phyloP scores from a whole-genome alignment of 139 green algal species.

The Micractinium conductrix region DNA sequence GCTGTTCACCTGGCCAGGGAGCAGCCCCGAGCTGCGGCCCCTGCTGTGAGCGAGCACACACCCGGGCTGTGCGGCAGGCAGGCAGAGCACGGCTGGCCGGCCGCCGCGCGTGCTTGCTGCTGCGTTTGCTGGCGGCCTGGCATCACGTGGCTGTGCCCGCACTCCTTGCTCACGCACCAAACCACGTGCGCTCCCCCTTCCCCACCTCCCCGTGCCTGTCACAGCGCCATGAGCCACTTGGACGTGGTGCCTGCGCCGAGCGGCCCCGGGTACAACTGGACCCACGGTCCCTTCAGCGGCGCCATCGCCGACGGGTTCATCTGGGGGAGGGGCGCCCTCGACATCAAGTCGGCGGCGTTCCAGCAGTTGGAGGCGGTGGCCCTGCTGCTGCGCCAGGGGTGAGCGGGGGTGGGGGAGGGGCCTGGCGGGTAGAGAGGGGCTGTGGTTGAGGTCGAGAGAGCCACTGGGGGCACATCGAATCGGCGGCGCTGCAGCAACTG shows the following conservation, averaged over 20 bases:
- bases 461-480: neutral
- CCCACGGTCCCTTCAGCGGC: constrained; percentile 68
- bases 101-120: too few relatives aligned
- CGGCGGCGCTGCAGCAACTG: neutral
- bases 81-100: too few relatives aligned
- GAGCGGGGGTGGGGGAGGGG: neutral
- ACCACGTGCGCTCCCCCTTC: neutral
- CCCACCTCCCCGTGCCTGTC: neutral
- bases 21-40: constrained; percentile 51
- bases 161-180: neutral
- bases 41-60: constrained; percentile 42
- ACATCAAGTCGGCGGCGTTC: constrained; percentile 69
- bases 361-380: constrained; percentile 72
- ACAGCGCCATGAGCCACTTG: constrained; percentile 63
- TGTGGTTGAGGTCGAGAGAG: too few relatives aligned
- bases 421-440: neutral
- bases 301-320: constrained; percentile 66
- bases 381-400: constrained; percentile 52
- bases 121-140: neutral
- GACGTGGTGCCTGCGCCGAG: constrained; percentile 77
- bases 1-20: constrained; percentile 74
- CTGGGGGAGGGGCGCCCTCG: constrained; percentile 74
- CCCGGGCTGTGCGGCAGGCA: neutral
- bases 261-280: constrained; percentile 52
- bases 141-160: neutral